Evolutionary conservation across 1,284 basidiomycete species (phyloP).

Genomic region (Cutaneotrichosporon daszewskae): DNA sequence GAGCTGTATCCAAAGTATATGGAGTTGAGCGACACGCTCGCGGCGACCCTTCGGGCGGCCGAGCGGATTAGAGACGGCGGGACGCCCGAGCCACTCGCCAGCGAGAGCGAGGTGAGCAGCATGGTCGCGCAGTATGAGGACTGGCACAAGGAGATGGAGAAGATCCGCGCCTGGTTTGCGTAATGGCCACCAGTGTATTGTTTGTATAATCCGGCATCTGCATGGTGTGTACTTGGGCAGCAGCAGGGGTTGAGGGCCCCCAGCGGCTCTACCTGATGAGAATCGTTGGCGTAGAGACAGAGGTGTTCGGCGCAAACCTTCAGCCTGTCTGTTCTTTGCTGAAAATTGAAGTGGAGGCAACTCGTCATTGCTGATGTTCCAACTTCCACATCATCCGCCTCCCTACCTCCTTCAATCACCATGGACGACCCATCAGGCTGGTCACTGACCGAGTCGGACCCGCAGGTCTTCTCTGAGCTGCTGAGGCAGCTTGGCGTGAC

Average conservation of each 20-base stretch:
- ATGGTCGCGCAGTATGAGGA: conserved; percentile 33
- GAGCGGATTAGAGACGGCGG: conserved; percentile 16
- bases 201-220: conserved; percentile 10
- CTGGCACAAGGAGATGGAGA: conserved; percentile 37
- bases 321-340: too few relatives aligned
- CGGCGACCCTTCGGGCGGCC: conserved; percentile 21
- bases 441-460: conserved; percentile 49
- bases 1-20: conserved; percentile 38
- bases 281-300: too few relatives aligned
- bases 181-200: not conserved
- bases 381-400: not conserved
- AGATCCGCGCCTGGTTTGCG: conserved; percentile 35
- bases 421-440: conserved; percentile 45
- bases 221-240: conserved; percentile 1
- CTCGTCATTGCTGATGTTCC: conserved; percentile 5
- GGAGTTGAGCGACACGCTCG: conserved; percentile 24
- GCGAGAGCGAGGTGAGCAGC: conserved; percentile 18
- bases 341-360: too few relatives aligned
- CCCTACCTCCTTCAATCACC: conserved; percentile 1
- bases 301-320: too few relatives aligned
- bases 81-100: conserved; percentile 1
- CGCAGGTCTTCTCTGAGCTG: conserved; percentile 50
- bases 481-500: conserved; percentile 49
- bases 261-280: too few relatives aligned
- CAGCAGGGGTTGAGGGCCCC: too few relatives aligned